These are phyloP conservation scores for Phascolomyces articulosus DNA, from an alignment of 371 early-diverging fungal genomes.

Conservation along the genomic window DNA sequence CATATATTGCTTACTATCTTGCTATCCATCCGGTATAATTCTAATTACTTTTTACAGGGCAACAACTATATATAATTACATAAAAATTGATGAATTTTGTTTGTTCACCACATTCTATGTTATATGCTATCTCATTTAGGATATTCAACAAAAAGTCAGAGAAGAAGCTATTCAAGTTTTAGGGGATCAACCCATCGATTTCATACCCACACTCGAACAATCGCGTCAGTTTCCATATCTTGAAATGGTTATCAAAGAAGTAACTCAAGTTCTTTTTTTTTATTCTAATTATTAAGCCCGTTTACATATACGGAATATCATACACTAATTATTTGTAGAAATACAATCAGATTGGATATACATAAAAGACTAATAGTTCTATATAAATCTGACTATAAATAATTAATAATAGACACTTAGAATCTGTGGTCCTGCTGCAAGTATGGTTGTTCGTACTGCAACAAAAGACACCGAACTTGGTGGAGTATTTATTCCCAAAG, in stretches of 20 bases:
- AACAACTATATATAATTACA: no score
- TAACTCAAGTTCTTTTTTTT: neutral
- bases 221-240: conserved; percentile 10
- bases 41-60: no score
- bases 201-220: conserved; percentile 12
- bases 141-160: conserved; percentile 23
- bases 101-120: no score
- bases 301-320: no score
- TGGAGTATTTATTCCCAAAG: conserved; percentile 19
- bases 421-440: conserved; percentile 11
- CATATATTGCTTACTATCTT: conserved; percentile 25
- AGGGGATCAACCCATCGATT: conserved; percentile 6
- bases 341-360: no score
- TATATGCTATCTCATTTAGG: neutral
- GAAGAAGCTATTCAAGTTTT: conserved; percentile 20
- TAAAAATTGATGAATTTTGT: no score
- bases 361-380: no score
- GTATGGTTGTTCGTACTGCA: conserved; percentile 8
- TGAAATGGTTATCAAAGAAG: conserved; percentile 18
- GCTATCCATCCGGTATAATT: conserved; percentile 24
- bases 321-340: no score
- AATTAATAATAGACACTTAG: conserved; percentile 12
- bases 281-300: no score
- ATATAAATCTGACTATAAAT: no score
- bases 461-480: conserved; percentile 12